Conservation (phyloP, 768 basidiomycete species). For the Suillus bovinus region DNA sequence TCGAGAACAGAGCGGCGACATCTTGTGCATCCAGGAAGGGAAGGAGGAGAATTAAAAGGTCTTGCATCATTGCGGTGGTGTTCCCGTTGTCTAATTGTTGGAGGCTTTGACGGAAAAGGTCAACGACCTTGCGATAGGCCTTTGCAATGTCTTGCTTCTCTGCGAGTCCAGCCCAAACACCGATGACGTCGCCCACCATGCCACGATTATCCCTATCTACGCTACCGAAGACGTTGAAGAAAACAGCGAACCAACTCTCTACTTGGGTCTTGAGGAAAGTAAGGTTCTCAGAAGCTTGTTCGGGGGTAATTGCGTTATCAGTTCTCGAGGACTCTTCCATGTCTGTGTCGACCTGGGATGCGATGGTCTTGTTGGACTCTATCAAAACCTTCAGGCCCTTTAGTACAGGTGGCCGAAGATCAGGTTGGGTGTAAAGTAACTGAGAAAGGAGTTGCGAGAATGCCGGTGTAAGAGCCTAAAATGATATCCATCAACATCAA, state of each 20-base stretch:
- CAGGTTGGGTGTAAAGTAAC: slow-evolving; percentile 86
- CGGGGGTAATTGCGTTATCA: slow-evolving; percentile 46
- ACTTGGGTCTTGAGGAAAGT: slow-evolving; percentile 72
- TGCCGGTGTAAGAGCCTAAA: slow-evolving; percentile 67
- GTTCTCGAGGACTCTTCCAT: slow-evolving; percentile 22
- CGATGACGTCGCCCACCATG: slow-evolving; percentile 86
- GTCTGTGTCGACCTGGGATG: slow-evolving; percentile 37
- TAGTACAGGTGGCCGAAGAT: slow-evolving; percentile 80
- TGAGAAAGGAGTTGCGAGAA: slow-evolving; percentile 93
- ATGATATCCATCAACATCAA: slow-evolving; percentile 10
- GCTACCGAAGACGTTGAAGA: slow-evolving; percentile 95
- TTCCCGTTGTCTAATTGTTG: slow-evolving; percentile 42
- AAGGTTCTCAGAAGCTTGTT: slow-evolving; percentile 67
- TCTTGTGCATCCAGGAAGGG: slow-evolving; percentile 69
- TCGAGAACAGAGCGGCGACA: slow-evolving; percentile 60
- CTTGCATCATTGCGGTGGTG: slow-evolving; percentile 67
- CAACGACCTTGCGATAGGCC: slow-evolving; percentile 77
- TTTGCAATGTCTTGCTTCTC: slow-evolving; percentile 75
- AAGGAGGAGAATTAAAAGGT: slow-evolving; percentile 83
- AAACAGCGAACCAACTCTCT: slow-evolving; percentile 91
- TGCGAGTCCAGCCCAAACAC: slow-evolving; percentile 82
- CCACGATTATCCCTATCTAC: slow-evolving; percentile 72
- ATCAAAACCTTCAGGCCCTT: slow-evolving; percentile 80
- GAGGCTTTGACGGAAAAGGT: slow-evolving; percentile 69
- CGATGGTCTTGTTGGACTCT: slow-evolving; percentile 68